These are phyloP conservation scores for Yamadazyma blattariae DNA, from an alignment of 1,139 yeast species.

Conservation along the genomic window DNA sequence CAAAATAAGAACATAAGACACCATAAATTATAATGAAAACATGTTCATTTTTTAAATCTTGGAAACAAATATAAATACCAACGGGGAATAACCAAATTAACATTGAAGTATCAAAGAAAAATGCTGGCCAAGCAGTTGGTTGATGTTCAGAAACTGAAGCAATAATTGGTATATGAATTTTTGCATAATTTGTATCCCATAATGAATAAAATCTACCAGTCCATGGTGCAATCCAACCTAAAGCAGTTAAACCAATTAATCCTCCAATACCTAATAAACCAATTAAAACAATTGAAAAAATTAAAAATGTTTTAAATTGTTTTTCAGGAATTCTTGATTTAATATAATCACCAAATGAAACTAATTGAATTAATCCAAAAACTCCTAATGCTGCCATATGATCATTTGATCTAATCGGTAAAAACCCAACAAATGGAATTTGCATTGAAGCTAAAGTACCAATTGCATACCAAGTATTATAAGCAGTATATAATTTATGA, in stretches of 20 bases:
- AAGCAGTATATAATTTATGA: conserved; percentile 80
- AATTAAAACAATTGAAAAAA: conserved; percentile 56
- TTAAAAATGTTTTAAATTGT: conserved; percentile 73
- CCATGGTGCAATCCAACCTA: conserved; percentile 98
- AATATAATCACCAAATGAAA: conserved; percentile 81
- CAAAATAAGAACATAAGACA: conserved; percentile 91
- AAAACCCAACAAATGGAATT: conserved; percentile 96
- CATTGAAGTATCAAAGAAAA: conserved; percentile 90
- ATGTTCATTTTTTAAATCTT: conserved; percentile 88
- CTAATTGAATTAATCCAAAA: conserved; percentile 90
- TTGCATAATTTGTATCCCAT: conserved; percentile 98
- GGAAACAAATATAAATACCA: conserved; percentile 87
- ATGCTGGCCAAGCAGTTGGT: conserved; percentile 99
- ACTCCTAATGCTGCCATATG: conserved; percentile 99
- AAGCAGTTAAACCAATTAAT: conserved; percentile 74
- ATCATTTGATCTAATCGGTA: conserved; percentile 95
- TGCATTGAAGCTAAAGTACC: conserved; percentile 99
- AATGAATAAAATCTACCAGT: conserved; percentile 97
- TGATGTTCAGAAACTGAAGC: conserved; percentile 99
- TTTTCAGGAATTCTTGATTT: conserved; percentile 68
- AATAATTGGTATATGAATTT: conserved; percentile 96
- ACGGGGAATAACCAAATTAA: conserved; percentile 98
- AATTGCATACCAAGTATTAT: conserved; percentile 93
- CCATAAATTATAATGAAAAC: conserved; percentile 88
- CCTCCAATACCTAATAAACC: conserved; percentile 65